phyloP scores from a whole-genome alignment of 2,329 filamentous ascomycete species.

The Fusarium sp. region DNA sequence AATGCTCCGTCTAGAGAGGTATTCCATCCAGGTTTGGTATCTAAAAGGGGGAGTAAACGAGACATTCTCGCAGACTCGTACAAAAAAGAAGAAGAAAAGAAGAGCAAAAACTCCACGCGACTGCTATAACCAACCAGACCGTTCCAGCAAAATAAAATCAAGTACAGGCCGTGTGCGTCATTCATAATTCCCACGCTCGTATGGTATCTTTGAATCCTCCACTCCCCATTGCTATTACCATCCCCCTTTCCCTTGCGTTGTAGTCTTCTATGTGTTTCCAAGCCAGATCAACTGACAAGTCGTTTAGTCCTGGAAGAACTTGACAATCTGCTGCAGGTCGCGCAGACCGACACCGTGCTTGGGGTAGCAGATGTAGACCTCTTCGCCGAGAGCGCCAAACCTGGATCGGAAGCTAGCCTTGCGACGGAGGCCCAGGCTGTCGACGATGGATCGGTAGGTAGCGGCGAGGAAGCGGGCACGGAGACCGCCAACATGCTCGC shows the following conservation, averaged over 20 bases:
- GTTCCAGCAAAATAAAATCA: background rate
- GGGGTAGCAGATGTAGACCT: conserved; percentile 91
- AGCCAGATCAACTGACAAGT: background rate
- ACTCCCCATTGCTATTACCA: conserved; percentile 9
- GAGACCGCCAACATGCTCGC: conserved; percentile 83
- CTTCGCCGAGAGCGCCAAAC: conserved; percentile 85
- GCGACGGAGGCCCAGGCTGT: conserved; percentile 83
- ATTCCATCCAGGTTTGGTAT: conserved; percentile 40
- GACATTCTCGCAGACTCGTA: conserved; percentile 23
- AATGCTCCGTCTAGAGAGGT: conserved; percentile 34
- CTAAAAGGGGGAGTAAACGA: conserved; percentile 33
- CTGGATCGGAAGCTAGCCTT: conserved; percentile 94
- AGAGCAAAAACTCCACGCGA: conserved; percentile 12
- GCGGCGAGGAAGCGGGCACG: conserved; percentile 84
- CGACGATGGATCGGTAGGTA: conserved; percentile 85
- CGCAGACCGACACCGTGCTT: conserved; percentile 85
- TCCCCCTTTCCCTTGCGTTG: background rate
- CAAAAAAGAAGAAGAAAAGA: conserved; percentile 10
- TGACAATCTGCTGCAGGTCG: conserved; percentile 86
- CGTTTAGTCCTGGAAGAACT: conserved; percentile 83
- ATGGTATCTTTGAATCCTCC: conserved; percentile 25
- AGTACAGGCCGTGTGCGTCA: conserved; percentile 22
- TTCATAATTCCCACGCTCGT: conserved; percentile 15
- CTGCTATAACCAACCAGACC: background rate
- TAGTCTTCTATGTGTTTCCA: conserved; percentile 1